Base-by-base conservation (phyloP, 164 flowering plant genomes). In the Malania oleifera region DNA sequence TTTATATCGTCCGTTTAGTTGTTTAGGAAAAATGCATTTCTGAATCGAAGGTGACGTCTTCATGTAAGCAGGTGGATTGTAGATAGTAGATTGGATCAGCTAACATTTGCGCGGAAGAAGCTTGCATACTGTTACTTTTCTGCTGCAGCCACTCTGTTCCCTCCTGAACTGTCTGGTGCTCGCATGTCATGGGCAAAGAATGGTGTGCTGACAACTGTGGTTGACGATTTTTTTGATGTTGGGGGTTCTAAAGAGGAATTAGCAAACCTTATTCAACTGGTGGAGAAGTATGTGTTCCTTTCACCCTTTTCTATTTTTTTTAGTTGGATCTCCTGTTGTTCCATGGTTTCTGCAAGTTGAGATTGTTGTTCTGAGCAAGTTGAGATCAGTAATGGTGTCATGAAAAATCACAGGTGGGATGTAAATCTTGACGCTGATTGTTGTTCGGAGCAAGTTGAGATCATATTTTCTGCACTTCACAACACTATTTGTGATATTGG, bases 21-120 rank as follows among this genome's bases (percentile, higher is more conserved):
- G n/a, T n/a, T n/a, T n/a, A n/a, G n/a, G n/a, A n/a, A n/a, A n/a
- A n/a, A n/a, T n/a, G n/a, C n/a, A n/a, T n/a, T n/a, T n/a, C n/a
- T n/a, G n/a, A n/a, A n/a, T n/a, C n/a, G 17, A n/a, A 17, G 18
- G 7, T 43, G 9, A 2, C 4, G n/a, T 22, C 43, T 18, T 18
- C 44, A 35, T 62, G 29, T 52, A 25, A 60, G 43, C 78, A 92
- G 98, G 73, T 93, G 97, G 98, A 63, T 84, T 26, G 58, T 61
- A 40, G 88, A 88, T 54, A 78, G 70, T 52, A 77, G 75, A 68
- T 63, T 93, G 70, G 87, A 90, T 80, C 71, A 81, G 73, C 82
- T 93, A 43, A 78, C 72, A 23, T 93, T 88, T 75, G 92, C 99
- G 1, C 71, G 95, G 67, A 85, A 86, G 77, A 90, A 78, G 65